These are phyloP conservation scores for Penicillium polonicum DNA, from an alignment of 2,329 filamentous ascomycete genomes.

Conservation along the genomic window DNA sequence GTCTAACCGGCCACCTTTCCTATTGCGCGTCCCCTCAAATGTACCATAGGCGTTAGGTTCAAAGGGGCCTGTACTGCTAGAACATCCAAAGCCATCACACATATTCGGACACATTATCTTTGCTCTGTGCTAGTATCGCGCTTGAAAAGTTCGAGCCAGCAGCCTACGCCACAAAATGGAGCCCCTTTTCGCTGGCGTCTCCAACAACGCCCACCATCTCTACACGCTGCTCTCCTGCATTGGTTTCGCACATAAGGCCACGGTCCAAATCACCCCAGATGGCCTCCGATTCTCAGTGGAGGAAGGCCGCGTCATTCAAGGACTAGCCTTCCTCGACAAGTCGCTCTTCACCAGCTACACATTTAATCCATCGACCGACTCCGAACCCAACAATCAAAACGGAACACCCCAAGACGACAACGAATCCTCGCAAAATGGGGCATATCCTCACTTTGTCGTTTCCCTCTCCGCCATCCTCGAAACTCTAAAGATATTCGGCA, in stretches of 20 bases:
- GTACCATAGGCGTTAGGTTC: slow-evolving; percentile 38
- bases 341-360: slow-evolving; percentile 83
- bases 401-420: slow-evolving; percentile 33
- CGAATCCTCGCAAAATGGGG: slow-evolving; percentile 36
- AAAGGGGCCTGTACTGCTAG: slow-evolving; percentile 35
- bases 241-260: slow-evolving; percentile 58
- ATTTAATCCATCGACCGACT: slow-evolving; percentile 54
- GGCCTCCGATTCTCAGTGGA: slow-evolving; percentile 86
- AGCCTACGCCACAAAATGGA: slow-evolving; percentile 23
- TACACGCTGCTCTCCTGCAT: slow-evolving; percentile 62
- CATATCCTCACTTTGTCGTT: slow-evolving; percentile 74
- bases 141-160: slow-evolving; percentile 4
- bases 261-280: slow-evolving; percentile 75
- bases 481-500: slow-evolving; percentile 90
- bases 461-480: slow-evolving; percentile 85
- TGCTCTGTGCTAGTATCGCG: slow-evolving; percentile 5
- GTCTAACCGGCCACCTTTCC: slow-evolving; percentile 58
- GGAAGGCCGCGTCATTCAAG: slow-evolving; percentile 88
- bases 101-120: slow-evolving; percentile 5
- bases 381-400: slow-evolving; percentile 10
- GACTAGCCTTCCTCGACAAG: slow-evolving; percentile 81
- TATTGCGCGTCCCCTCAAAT: slow-evolving; percentile 27
- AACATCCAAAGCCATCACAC: slow-evolving; percentile 28
- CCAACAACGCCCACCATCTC: slow-evolving; percentile 61
- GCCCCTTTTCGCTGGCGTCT: slow-evolving; percentile 60